phyloP scores from a whole-genome alignment of 176 grass and related monocot genomes.

The Musa schizocarpa region DNA sequence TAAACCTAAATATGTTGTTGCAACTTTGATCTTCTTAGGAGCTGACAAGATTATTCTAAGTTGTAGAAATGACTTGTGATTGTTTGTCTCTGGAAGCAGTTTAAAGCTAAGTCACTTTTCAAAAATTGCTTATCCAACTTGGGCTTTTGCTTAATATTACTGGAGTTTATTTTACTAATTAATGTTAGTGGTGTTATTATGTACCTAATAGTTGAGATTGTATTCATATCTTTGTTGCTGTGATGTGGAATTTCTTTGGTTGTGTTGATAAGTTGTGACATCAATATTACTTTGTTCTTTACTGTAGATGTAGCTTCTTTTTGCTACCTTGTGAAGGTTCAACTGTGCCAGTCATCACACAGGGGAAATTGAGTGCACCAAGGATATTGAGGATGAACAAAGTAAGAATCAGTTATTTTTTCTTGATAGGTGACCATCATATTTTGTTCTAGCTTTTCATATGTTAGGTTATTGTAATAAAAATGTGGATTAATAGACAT shows the following conservation, averaged over 20 bases:
- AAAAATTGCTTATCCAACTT: too few relatives aligned
- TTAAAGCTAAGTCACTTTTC: too few relatives aligned
- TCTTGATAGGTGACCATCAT: background rate
- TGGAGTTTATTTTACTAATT: too few relatives aligned
- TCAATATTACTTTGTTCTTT: constrained; percentile 16
- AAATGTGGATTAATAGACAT: background rate
- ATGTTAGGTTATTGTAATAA: background rate
- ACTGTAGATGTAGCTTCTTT: constrained; percentile 84
- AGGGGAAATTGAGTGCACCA: constrained; percentile 83
- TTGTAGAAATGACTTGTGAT: too few relatives aligned
- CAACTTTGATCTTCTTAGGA: too few relatives aligned
- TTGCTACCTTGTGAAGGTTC: constrained; percentile 86
- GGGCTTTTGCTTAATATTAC: too few relatives aligned
- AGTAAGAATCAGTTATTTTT: constrained; percentile 42
- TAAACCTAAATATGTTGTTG: too few relatives aligned
- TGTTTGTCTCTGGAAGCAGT: too few relatives aligned
- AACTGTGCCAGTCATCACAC: constrained; percentile 58
- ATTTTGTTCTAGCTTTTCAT: background rate
- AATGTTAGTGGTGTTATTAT: background rate
- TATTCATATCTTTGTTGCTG: background rate
- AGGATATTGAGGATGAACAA: constrained; percentile 84
- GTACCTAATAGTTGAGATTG: background rate
- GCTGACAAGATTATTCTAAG: too few relatives aligned
- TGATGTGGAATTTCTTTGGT: background rate
- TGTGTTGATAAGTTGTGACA: background rate